phyloP scores from a whole-genome alignment of 805 yeast species.

The Kodamaea sagamina region DNA sequence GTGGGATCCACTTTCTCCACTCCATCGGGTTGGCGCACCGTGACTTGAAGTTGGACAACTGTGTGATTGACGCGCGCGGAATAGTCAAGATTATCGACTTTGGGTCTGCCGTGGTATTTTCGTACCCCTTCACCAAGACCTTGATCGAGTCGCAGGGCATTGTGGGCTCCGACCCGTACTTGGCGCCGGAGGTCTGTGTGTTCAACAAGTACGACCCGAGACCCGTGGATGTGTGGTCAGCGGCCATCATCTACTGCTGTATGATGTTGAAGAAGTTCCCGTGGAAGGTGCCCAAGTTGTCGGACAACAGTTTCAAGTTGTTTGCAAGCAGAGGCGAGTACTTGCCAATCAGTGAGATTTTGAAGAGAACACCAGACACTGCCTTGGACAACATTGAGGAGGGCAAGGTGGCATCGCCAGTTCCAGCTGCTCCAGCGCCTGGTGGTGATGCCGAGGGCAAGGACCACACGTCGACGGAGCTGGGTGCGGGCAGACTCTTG shows the following conservation, averaged over 20 bases:
- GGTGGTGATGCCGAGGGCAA: slow-evolving; percentile 26
- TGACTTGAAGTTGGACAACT: slow-evolving; percentile 88
- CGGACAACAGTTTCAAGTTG: slow-evolving; percentile 80
- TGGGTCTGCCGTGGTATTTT: slow-evolving; percentile 90
- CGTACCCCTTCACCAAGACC: slow-evolving; percentile 77
- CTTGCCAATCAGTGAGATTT: slow-evolving; percentile 59
- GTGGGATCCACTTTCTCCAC: slow-evolving; percentile 81
- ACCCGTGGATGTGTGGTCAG: slow-evolving; percentile 93
- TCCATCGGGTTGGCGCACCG: slow-evolving; percentile 86
- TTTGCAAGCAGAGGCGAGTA: slow-evolving; percentile 74
- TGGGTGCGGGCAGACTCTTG: slow-evolving; percentile 72
- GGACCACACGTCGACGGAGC: slow-evolving; percentile 62
- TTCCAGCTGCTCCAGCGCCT: slow-evolving; percentile 5
- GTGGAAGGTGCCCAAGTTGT: slow-evolving; percentile 86
- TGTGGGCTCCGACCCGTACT: slow-evolving; percentile 85
- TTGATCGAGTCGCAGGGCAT: slow-evolving; percentile 79
- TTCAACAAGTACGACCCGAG: slow-evolving; percentile 84
- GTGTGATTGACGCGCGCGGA: slow-evolving; percentile 81
- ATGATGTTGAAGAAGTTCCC: slow-evolving; percentile 91
- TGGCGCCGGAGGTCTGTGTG: slow-evolving; percentile 90
- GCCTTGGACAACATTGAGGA: slow-evolving; percentile 17
- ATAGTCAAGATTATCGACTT: slow-evolving; percentile 89
- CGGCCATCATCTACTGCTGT: slow-evolving; percentile 87
- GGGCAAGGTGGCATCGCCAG: slow-evolving; percentile 16
- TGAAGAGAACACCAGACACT: slow-evolving; percentile 52